Base-by-base conservation (phyloP, 768 basidiomycete genomes). In the Guyanaporus albipodus region DNA sequence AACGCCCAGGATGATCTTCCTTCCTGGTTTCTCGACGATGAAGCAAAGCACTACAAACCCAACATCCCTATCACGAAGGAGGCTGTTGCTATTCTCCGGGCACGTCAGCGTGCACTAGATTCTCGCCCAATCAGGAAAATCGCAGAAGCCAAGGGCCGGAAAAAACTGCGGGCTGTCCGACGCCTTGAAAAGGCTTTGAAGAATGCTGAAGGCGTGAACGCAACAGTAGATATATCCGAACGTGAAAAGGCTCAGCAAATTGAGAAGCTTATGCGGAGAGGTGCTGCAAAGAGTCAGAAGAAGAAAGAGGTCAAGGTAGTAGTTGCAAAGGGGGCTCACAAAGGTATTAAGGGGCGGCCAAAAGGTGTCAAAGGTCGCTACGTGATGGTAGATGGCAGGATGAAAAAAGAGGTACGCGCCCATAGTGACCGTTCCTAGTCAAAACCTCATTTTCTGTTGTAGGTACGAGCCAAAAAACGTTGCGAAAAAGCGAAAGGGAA, bases 41-140 rank as follows among this genome's bases (percentile, higher is more conserved):
- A 99, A 68, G 69, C 82, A 12, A 92, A 92, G 58, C 77, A 87
- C 63, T 96, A 95, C 77, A 94, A 91, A 64, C 70, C 89, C 42
- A 98, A 98, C 64, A 74, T 98, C 37, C 96, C 96, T n/a, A 76
- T 97, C 45, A 97, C 94, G 1, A 98, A 95, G 66, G 96, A 98
- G 64, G 96, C 96, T 9, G 74, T 98, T 46, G 76, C 77, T 39
- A 83, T 82, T 9, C 74, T 99, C 24, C 83, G 88, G 24, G 89
- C 87, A 18, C 91, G 89, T 67, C 89, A 94, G 68, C 86, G 95
- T 11, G 90, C 92, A 12, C 73, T 99, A 39, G 93, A 99, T 63
- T 92, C 95, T 1, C 82, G 96, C 21, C 96, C 96, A 15, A 98
- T 99, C 71, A 98, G 96, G 73, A 99, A 99, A 74, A 80, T 98